These are phyloP conservation scores for Hippophae gyantsensis DNA, from an alignment of 306 rosid species.

Conservation along the genomic window DNA sequence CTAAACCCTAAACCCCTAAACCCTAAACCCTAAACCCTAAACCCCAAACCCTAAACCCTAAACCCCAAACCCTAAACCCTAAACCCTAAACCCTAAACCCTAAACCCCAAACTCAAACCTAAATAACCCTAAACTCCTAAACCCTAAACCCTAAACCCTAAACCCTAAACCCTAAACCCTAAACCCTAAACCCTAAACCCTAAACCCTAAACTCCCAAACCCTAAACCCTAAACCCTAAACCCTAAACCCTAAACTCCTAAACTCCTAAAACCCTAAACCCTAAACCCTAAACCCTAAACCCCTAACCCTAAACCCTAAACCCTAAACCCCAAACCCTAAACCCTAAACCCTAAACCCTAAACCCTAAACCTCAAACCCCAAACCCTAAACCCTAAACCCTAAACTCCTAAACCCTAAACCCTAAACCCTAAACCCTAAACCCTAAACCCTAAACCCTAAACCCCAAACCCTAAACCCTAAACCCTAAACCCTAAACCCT, in stretches of 20 bases:
- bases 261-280: not conserved
- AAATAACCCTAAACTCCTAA: slow-evolving; percentile 9
- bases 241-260: not conserved
- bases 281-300: not conserved
- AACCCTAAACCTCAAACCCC: not conserved
- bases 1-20: slow-evolving; percentile 7
- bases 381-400: not conserved
- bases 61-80: slow-evolving; percentile 13
- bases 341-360: not conserved
- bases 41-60: slow-evolving; percentile 10
- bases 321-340: not conserved
- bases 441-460: not conserved
- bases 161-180: slow-evolving; percentile 2
- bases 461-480: not conserved
- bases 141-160: slow-evolving; percentile 2
- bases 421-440: not conserved
- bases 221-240: slow-evolving; percentile 2
- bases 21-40: slow-evolving; percentile 2
- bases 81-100: slow-evolving; percentile 10
- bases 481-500: too few species aligned
- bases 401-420: not conserved
- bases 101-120: slow-evolving; percentile 13
- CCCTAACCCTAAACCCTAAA: not conserved
- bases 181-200: too few species aligned
- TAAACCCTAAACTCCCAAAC: too few species aligned